Base-by-base conservation (phyloP, 1,139 yeast species). In the Debaryomyces sp. region DNA sequence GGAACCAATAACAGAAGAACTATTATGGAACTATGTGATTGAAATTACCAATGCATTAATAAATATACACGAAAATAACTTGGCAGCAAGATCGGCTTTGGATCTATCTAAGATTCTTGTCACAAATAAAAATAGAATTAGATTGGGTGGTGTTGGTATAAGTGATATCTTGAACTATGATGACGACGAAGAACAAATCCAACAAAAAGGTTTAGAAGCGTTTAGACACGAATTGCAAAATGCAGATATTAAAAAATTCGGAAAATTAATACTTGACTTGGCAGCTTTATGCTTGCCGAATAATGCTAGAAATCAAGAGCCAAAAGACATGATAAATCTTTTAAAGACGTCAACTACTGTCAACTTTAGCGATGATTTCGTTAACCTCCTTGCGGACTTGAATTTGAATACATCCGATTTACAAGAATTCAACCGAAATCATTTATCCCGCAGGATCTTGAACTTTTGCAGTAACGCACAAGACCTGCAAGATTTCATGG, bases 1-100 rank as follows among this genome's bases (percentile, higher is more conserved):
- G n/a, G 78, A 71, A 49, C 71, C 73, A 3, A 68, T 89, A 3
- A 82, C 86, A 0, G 94, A 87, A 61, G 80, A 82, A 15, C 62
- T 81, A 18, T 67, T 94, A 46, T 92, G 97, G 97, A 68, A 70
- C 32, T 89, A 89, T 60, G 68, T 88, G 47, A 77, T 85, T 22
- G 98, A 94, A 68, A 67, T 94, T 29, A 73, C 86, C 7, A 80
- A 81, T 57, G 97, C 91, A 0, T 63, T 91, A 39, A 67, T 74
- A 17, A 75, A 79, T 3, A 78, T 87, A 10, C 98, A 92, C 66
- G 73, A 73, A 3, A 71, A 74, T 17, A 82, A 80, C 0, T 70
- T 92, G 44, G 81, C 86, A 1, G 85, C 89, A 1, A 79, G 95
- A 44, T 69, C 81, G 0, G 64, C 78, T 5, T 60, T 89, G 15